These are phyloP conservation scores for Panicum hallii DNA, from an alignment of 202 grass and related monocot species.

Conservation along the genomic window DNA sequence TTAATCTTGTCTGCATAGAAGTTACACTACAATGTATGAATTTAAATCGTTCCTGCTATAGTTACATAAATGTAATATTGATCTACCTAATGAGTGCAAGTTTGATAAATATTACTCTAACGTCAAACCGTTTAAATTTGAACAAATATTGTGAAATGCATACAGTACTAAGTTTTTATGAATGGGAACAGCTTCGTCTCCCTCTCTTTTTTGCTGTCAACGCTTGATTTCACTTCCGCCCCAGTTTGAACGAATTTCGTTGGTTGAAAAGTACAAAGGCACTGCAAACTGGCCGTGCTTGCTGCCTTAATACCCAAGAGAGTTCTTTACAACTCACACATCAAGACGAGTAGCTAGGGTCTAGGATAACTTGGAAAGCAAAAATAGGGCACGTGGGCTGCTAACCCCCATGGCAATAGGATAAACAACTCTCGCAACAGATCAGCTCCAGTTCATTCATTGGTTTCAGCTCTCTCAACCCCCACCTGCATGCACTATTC, in stretches of 20 bases:
- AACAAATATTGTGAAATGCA: not conserved
- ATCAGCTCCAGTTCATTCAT: slow-evolving; percentile 25
- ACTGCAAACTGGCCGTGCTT: slow-evolving; percentile 4
- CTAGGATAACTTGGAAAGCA: not conserved
- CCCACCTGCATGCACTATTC: slow-evolving; percentile 32
- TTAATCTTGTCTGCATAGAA: not conserved
- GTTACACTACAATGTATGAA: not conserved
- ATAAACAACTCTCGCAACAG: slow-evolving; percentile 38
- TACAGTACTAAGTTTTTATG: not conserved
- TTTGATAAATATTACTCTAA: not conserved
- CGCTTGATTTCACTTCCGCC: not conserved
- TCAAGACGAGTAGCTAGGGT: slow-evolving; percentile 1
- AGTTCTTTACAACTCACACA: slow-evolving; percentile 25
- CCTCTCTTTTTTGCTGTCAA: not conserved
- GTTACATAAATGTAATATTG: not conserved
- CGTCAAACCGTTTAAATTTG: not conserved
- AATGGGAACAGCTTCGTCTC: not conserved
- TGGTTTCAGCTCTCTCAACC: slow-evolving; percentile 38
- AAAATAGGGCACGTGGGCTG: slow-evolving; percentile 18
- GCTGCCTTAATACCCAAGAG: not conserved
- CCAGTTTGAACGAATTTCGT: slow-evolving; percentile 16
- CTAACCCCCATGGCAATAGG: slow-evolving; percentile 31
- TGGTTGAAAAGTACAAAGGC: slow-evolving; percentile 1
- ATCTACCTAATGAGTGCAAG: not conserved
- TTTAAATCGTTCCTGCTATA: not conserved